phyloP scores from a whole-genome alignment of 225 moss, liverwort and hornwort species.

The Ulota crispa region DNA sequence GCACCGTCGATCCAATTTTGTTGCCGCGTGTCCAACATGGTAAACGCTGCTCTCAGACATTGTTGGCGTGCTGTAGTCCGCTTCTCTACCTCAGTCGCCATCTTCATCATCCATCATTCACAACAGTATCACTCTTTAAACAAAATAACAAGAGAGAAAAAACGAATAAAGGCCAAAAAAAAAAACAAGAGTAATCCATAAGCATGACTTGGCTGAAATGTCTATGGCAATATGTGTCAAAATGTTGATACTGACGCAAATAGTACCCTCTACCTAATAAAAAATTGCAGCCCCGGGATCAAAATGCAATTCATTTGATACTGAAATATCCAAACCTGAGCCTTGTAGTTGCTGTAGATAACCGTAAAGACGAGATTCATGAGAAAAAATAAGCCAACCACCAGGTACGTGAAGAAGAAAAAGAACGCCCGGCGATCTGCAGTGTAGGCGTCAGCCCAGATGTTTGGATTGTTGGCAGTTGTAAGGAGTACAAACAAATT shows the following conservation, averaged over 20 bases:
- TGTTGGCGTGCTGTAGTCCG: slow-evolving; percentile 51
- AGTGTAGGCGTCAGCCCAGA: slow-evolving; percentile 69
- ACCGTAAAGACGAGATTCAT: slow-evolving; percentile 75
- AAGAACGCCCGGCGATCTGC: slow-evolving; percentile 59
- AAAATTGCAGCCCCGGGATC: not conserved
- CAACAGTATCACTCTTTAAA: slow-evolving; percentile 1
- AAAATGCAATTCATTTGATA: not conserved
- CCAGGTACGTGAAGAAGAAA: slow-evolving; percentile 74
- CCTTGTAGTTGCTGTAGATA: slow-evolving; percentile 80
- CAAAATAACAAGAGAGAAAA: not conserved
- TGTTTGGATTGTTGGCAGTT: slow-evolving; percentile 85
- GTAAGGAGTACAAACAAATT: slow-evolving; percentile 76
- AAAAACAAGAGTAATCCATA: not conserved
- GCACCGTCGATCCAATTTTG: slow-evolving; percentile 58
- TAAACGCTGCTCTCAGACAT: slow-evolving; percentile 67
- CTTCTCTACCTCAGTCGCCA: slow-evolving; percentile 57
- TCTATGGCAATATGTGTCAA: not conserved
- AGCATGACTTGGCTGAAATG: too few species aligned
- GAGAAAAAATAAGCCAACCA: slow-evolving; percentile 70
- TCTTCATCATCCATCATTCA: slow-evolving; percentile 44
- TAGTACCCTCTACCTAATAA: not conserved
- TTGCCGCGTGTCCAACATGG: slow-evolving; percentile 44
- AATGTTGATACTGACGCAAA: not conserved
- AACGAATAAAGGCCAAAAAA: not conserved
- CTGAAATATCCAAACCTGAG: slow-evolving; percentile 51